Evolutionary conservation across 2,329 filamentous ascomycete species (phyloP).

Genomic region (Clarireedia hainanense): DNA sequence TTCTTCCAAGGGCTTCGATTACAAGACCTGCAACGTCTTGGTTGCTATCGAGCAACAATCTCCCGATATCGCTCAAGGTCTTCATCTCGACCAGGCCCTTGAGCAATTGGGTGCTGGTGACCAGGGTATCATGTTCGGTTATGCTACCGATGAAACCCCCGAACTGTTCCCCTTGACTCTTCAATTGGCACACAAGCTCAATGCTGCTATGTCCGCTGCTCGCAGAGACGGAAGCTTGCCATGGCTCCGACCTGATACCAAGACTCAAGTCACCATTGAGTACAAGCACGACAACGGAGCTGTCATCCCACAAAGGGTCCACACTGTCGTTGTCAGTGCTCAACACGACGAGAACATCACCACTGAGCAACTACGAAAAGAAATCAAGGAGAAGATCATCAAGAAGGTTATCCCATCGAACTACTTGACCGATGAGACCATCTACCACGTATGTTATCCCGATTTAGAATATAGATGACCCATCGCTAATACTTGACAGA

Average conservation of each 20-base stretch:
- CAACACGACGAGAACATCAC: slow-evolving; percentile 86
- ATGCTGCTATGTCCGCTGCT: slow-evolving; percentile 85
- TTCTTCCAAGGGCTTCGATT: slow-evolving; percentile 97
- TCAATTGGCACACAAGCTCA: slow-evolving; percentile 92
- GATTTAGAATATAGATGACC: neutral
- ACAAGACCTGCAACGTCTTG: slow-evolving; percentile 98
- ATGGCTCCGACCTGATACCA: slow-evolving; percentile 97
- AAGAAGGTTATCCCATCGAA: slow-evolving; percentile 87
- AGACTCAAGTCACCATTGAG: slow-evolving; percentile 99
- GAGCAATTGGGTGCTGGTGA: slow-evolving; percentile 98
- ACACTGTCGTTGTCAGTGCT: slow-evolving; percentile 94
- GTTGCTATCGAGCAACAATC: slow-evolving; percentile 99
- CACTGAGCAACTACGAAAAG: slow-evolving; percentile 86
- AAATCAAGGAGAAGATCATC: slow-evolving; percentile 96
- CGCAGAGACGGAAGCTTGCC: slow-evolving; percentile 80
- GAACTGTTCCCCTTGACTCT: slow-evolving; percentile 94
- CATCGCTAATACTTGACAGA: slow-evolving; percentile 35
- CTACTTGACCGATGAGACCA: slow-evolving; percentile 85
- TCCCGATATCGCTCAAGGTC: slow-evolving; percentile 96
- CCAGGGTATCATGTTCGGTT: slow-evolving; percentile 99
- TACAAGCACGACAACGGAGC: slow-evolving; percentile 95
- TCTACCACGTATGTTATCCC: slow-evolving; percentile 74
- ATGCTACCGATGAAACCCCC: slow-evolving; percentile 97
- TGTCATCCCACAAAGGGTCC: slow-evolving; percentile 83
- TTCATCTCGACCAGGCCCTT: slow-evolving; percentile 94